Evolutionary conservation across 1,284 basidiomycete species (phyloP), one percentile per base, ranked within the genome.

Genomic region (Apiotrichum montevideense): DNA sequence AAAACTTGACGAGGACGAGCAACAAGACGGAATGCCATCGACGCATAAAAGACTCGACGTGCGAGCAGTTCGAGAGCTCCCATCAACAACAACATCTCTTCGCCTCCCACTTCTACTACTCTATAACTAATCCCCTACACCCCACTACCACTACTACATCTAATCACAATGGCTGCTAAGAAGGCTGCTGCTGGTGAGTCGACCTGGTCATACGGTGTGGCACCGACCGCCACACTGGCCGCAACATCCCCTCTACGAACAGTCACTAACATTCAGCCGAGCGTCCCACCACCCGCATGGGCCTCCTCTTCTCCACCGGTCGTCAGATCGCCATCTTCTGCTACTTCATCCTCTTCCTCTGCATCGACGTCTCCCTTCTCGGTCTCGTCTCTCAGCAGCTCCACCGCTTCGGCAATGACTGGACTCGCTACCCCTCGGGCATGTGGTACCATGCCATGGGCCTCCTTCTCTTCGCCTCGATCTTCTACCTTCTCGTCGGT

Each of bases 271-370:
- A 1, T 8, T 11, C 39, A 48, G 51, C 21, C 37, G 52, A 54
- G 37, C 33, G n/a, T 13, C 57, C 57, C 52, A 58, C 21, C 37
- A 37, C 45, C 41, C 45, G 42, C 40, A 39, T 60, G 33, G 48
- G 47, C 32, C 46, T 39, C 21, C 45, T 66, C 40, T 66, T 70
- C 62, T 53, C 45, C 13, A 62, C 64, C 41, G 15, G 11, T 1
- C 66, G 68, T 50, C 64, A 68, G 57, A 68, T 51, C 43, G 33
- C 58, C 15, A 78, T 80, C n/a, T 77, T 83, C 53, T 67, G 78
- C 50, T 81, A 82, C 72, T 83, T 80, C 60, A 79, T 81, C 13
- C 75, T 83, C 51, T 82, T 80, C 61, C 78, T 79, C n/a, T 74
- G 64, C 21, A 75, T 82, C 56, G 80, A 82, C 62, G 77, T 81